Percentiles rank a stretch among this genome's conserved stretches.
Evolutionary conservation across 192 early-diverging fungal species (phyloP).

Genomic region (Coemansia sp.): DNA sequence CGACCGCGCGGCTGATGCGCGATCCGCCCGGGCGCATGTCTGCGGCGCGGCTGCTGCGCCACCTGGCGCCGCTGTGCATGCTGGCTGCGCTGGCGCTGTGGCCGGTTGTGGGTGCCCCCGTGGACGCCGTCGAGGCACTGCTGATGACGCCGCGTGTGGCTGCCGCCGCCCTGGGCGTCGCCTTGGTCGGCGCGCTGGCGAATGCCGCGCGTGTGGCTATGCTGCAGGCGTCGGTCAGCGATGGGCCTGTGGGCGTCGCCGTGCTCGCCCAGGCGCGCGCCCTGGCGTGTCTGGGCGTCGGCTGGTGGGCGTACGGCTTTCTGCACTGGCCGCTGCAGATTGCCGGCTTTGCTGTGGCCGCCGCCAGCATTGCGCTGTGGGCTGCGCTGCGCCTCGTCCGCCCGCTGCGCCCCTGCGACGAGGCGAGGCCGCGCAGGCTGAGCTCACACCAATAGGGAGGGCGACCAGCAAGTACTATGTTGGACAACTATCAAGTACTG

Average conservation of each 20-base stretch:
- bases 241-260: conserved; percentile 33
- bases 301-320: conserved; percentile 50
- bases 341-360: conserved; percentile 18
- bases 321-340: conserved; percentile 14
- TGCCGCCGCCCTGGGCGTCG: conserved; percentile 24
- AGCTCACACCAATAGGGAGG: too few relatives aligned
- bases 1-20: not conserved
- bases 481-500: too few relatives aligned
- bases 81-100: conserved; percentile 32
- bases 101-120: conserved; percentile 33
- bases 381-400: not conserved
- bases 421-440: not conserved
- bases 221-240: conserved; percentile 13
- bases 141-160: not conserved
- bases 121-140: conserved; percentile 19
- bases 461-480: too few relatives aligned
- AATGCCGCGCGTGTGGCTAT: conserved; percentile 16
- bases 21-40: conserved; percentile 16
- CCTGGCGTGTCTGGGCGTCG: conserved; percentile 30
- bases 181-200: conserved; percentile 22
- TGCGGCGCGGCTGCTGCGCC: conserved; percentile 19
- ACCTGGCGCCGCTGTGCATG: conserved; percentile 43
- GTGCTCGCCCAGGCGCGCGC: conserved; percentile 15
- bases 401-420: not conserved
- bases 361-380: not conserved